phyloP scores from a whole-genome alignment of 2,329 filamentous ascomycete genomes.

The Biscogniauxia mediterranea region DNA sequence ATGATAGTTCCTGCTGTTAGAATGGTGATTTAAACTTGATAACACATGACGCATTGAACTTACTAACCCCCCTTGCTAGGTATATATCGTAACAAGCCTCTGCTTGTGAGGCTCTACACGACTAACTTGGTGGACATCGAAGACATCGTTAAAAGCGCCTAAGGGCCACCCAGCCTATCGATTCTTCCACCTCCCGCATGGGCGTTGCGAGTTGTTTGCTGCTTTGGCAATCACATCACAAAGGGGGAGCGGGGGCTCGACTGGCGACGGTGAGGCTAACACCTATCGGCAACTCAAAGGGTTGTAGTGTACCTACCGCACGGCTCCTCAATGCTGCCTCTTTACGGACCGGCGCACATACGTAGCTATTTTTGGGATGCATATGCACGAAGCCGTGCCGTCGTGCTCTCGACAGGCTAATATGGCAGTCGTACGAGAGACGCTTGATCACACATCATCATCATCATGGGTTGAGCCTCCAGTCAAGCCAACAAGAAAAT shows the following conservation, averaged over 20 bases:
- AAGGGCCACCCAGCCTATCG: not conserved
- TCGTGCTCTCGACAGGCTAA: not conserved
- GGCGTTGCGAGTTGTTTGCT: too few species aligned
- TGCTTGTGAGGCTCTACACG: not conserved
- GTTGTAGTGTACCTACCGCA: not conserved
- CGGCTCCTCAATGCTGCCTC: not conserved
- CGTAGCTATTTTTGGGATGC: not conserved
- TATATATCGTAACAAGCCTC: too few species aligned
- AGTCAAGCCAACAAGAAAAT: not conserved
- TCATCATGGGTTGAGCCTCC: not conserved
- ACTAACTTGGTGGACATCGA: not conserved
- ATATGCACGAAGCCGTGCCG: not conserved
- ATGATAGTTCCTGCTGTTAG: too few species aligned
- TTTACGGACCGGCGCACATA: not conserved
- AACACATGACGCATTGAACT: too few species aligned
- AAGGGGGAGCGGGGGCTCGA: too few species aligned
- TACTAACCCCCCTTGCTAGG: too few species aligned
- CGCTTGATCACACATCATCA: too few species aligned
- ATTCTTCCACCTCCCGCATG: not conserved
- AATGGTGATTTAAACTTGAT: too few species aligned
- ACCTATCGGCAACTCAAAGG: not conserved
- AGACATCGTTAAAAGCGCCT: not conserved
- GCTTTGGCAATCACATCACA: too few species aligned
- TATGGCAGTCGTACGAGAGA: not conserved
- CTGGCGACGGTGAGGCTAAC: too few species aligned